Percentiles rank a stretch among this genome's conserved stretches.
These are phyloP conservation scores for Penicilliopsis zonata DNA, from an alignment of 495 filamentous ascomycete species.

Conservation along the genomic window DNA sequence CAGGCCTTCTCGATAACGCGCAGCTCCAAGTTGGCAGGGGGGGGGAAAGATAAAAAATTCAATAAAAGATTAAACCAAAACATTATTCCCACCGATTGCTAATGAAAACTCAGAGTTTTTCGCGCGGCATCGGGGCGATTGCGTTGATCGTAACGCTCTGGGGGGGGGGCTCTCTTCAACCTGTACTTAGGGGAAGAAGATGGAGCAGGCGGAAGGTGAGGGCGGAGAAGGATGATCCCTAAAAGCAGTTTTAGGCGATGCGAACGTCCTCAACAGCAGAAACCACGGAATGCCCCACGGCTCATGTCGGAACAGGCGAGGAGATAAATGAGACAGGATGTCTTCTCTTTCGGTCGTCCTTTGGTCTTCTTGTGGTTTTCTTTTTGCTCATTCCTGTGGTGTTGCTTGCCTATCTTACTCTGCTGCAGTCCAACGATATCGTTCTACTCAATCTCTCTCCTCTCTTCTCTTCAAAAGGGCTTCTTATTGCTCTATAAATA, in stretches of 20 bases:
- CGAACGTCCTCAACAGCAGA: slow-evolving; percentile 6
- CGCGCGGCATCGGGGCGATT: slow-evolving; percentile 1
- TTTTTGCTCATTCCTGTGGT: neutral
- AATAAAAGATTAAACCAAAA: too few relatives aligned
- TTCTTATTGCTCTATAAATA: neutral
- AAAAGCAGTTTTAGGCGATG: slow-evolving; percentile 41
- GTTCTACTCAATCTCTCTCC: slow-evolving; percentile 8
- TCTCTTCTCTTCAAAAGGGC: slow-evolving; percentile 1
- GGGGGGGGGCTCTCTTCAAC: slow-evolving; percentile 34
- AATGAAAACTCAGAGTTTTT: slow-evolving; percentile 9
- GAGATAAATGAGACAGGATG: slow-evolving; percentile 1
- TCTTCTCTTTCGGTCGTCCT: neutral
- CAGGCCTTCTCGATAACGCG: too few relatives aligned
- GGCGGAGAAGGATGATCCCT: slow-evolving; percentile 28
- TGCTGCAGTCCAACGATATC: neutral
- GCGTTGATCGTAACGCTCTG: slow-evolving; percentile 10
- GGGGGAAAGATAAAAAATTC: too few relatives aligned
- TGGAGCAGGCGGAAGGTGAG: slow-evolving; percentile 2
- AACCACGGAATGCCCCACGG: slow-evolving; percentile 8
- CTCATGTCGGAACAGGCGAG: slow-evolving; percentile 6
- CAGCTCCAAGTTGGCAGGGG: too few relatives aligned
- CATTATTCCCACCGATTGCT: slow-evolving; percentile 13
- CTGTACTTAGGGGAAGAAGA: slow-evolving; percentile 38
- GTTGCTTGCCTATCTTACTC: neutral
- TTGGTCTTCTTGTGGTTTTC: neutral